phyloP scores from a whole-genome alignment of 2,329 filamentous ascomycete genomes.

The Elsinoe batatas region DNA sequence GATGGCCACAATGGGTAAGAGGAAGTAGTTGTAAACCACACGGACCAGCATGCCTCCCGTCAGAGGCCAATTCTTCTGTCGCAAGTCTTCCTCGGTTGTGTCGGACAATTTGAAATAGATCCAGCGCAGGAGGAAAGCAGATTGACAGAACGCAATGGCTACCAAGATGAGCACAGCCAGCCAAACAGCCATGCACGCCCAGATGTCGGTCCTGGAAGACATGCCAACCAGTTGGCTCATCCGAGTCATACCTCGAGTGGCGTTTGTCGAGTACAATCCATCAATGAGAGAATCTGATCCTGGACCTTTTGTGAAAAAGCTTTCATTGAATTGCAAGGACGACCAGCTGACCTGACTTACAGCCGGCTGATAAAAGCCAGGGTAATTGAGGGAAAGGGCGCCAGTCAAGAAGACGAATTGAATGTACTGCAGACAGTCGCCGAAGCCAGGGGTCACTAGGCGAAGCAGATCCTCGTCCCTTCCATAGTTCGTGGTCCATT shows the following conservation, averaged over 20 bases:
- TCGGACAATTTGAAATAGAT: constrained; percentile 60
- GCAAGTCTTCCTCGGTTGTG: constrained; percentile 74
- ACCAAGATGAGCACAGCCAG: constrained; percentile 64
- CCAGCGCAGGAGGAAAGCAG: constrained; percentile 70
- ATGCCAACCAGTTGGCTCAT: constrained; percentile 78
- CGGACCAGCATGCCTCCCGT: constrained; percentile 51
- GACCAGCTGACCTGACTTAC: constrained; percentile 86
- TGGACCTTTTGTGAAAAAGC: constrained; percentile 61
- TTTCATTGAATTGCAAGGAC: constrained; percentile 83
- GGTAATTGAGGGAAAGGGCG: constrained; percentile 77
- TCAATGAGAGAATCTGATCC: constrained; percentile 62
- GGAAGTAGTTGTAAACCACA: constrained; percentile 84
- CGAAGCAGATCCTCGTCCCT: constrained; percentile 84
- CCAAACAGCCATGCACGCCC: constrained; percentile 92
- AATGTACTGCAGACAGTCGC: constrained; percentile 92
- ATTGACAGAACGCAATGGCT: constrained; percentile 60
- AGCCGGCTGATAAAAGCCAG: constrained; percentile 87
- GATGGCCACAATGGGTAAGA: constrained; percentile 75
- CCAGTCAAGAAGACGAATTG: constrained; percentile 86
- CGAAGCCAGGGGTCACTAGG: constrained; percentile 89
- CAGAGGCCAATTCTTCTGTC: constrained; percentile 86
- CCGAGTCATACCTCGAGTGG: constrained; percentile 66
- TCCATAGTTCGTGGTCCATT: constrained; percentile 97
- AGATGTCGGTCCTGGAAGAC: constrained; percentile 65
- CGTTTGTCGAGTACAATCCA: constrained; percentile 76